phyloP scores from a whole-genome alignment of 2,329 filamentous ascomycete genomes.

The Fusarium compactum region DNA sequence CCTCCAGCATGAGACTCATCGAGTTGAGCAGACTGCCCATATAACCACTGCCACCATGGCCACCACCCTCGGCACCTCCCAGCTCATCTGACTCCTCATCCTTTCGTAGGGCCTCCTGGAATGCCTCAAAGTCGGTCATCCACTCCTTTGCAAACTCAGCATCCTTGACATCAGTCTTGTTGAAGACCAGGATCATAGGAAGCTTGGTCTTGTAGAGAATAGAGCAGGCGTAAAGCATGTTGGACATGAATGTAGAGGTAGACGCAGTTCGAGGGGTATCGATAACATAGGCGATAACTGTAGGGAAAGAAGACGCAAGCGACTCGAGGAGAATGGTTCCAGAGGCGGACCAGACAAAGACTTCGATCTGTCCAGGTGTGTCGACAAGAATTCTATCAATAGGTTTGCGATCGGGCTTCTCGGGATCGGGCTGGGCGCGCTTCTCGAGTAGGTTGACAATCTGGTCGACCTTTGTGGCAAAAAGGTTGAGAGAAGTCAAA shows the following conservation, averaged over 20 bases:
- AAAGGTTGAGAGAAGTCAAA: conserved; percentile 93
- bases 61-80: conserved; percentile 76
- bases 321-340: conserved; percentile 94
- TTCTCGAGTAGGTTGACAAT: conserved; percentile 91
- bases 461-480: conserved; percentile 98
- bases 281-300: conserved; percentile 96
- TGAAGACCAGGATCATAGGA: conserved; percentile 98
- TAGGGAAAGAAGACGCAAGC: conserved; percentile 93
- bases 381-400: conserved; percentile 92
- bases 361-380: conserved; percentile 97
- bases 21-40: conserved; percentile 97
- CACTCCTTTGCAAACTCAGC: conserved; percentile 94
- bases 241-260: conserved; percentile 98
- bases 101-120: conserved; percentile 83
- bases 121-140: conserved; percentile 99
- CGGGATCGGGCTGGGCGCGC: conserved; percentile 74
- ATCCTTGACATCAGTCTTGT: conserved; percentile 97
- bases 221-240: conserved; percentile 99
- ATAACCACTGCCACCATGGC: conserved; percentile 85
- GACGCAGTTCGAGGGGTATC: conserved; percentile 94
- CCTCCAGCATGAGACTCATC: conserved; percentile 97
- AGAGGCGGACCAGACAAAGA: conserved; percentile 97
- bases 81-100: conserved; percentile 85
- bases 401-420: conserved; percentile 69
- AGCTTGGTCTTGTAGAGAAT: conserved; percentile 99